A percentile compares a stretch with the other conserved stretches of the same genome.
These are phyloP conservation scores for Colletotrichum sp. DNA, from an alignment of 2,329 filamentous ascomycete species.

Conservation along the genomic window DNA sequence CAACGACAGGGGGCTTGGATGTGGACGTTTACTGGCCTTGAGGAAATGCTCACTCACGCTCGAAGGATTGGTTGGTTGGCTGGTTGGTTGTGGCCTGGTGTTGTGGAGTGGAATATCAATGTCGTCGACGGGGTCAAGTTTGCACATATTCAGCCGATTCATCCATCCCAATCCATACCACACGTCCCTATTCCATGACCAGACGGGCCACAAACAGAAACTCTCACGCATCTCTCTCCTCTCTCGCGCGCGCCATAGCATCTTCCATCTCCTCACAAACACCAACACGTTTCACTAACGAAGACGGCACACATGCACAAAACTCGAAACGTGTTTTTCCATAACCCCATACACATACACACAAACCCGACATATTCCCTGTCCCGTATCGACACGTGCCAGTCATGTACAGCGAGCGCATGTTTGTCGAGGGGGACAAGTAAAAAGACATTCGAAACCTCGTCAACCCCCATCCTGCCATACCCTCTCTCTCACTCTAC, in stretches of 20 bases:
- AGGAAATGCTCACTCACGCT: too few relatives aligned
- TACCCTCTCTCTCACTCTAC: neutral
- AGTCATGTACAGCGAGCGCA: neutral
- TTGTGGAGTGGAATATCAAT: neutral
- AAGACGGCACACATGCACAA: neutral
- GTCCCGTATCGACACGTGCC: neutral
- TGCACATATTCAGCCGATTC: neutral
- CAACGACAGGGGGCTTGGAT: neutral
- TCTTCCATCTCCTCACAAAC: neutral
- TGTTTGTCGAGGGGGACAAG: neutral
- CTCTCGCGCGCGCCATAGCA: neutral
- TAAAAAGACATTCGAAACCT: neutral
- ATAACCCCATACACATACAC: too few relatives aligned
- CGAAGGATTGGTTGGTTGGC: too few relatives aligned
- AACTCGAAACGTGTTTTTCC: neutral
- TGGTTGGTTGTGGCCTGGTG: too few relatives aligned
- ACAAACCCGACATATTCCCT: neutral
- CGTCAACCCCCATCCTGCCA: neutral
- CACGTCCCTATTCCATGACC: neutral
- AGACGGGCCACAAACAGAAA: neutral
- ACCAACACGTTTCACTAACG: neutral
- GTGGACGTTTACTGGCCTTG: too few relatives aligned
- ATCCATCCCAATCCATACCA: neutral
- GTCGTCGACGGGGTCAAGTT: neutral
- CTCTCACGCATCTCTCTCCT: neutral